phyloP scores from a whole-genome alignment of 2,329 filamentous ascomycete species.

The Botrytis porri region DNA sequence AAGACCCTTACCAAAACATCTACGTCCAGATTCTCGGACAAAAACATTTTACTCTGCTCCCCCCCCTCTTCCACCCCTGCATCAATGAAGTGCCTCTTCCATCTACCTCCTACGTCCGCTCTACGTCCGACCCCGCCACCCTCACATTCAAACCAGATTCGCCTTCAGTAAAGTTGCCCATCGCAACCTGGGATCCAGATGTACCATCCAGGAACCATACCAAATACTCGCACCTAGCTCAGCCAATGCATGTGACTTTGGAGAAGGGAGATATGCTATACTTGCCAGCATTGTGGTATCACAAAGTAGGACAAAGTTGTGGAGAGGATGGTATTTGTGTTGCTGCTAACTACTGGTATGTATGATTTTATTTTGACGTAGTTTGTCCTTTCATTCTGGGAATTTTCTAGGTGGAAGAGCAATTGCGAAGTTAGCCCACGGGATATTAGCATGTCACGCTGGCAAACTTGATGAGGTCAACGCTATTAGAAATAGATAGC shows the following conservation, averaged over 20 bases:
- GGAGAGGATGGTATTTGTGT: constrained; percentile 68
- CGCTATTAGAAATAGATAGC: no score
- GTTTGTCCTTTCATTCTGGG: not conserved
- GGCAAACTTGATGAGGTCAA: not conserved
- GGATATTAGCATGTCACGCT: not conserved
- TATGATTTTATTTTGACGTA: constrained; percentile 25
- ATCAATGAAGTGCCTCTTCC: constrained; percentile 17
- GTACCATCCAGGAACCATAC: constrained; percentile 44
- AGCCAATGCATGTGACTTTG: constrained; percentile 65
- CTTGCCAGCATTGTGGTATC: constrained; percentile 78
- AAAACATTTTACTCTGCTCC: constrained; percentile 73
- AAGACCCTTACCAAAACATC: constrained; percentile 82
- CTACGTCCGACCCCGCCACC: not conserved
- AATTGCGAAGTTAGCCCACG: not conserved
- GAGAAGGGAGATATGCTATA: constrained; percentile 77
- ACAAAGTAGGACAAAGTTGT: constrained; percentile 74
- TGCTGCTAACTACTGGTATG: constrained; percentile 77
- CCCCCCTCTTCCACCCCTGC: constrained; percentile 49
- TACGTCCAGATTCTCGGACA: constrained; percentile 72
- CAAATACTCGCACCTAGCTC: constrained; percentile 56
- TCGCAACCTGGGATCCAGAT: constrained; percentile 70
- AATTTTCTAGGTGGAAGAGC: not conserved
- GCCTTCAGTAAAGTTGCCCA: constrained; percentile 50
- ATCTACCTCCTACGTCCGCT: constrained; percentile 10
- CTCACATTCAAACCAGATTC: constrained; percentile 6